Evolutionary conservation across 345 rosid species (phyloP), one percentile per base, ranked within the genome.

Genomic region (Dipteronia dyeriana): DNA sequence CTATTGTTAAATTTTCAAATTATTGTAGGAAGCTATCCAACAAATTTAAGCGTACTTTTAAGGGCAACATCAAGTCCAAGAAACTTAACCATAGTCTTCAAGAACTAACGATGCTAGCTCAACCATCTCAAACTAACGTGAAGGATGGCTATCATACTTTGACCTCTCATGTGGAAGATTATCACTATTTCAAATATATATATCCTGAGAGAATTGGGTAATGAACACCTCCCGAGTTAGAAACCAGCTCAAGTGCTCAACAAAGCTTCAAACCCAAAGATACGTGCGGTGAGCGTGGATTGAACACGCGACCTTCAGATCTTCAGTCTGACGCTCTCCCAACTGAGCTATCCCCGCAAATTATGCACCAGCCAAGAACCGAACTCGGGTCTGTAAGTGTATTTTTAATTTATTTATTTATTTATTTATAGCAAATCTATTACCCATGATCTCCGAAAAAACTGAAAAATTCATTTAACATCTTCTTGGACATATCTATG

Each of bases 291-390:
- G 95, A 89, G 89, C 95, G 87, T 91, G 88, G 94, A 91, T 86
- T 89, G 98, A 94, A 94, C 97, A 92, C 89, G 90, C 90, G 90
- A 89, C 98, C 97, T 90, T 90, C 97, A 94, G 94, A 94, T 92
- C 97, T 92, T 94, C 94, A 90, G 92, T 91, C 95, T 90, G 94
- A 94, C 87, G 91, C 97, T 92, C 97, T 89, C 95, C 94, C 95
- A 88, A 86, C 89, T 91, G 90, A 91, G 93, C 96, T 90, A 90
- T 87, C 90, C 89, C 93, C 89, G 87, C 92, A 26, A 74, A 75
- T 67, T 63, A 68, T 73, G 69, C 87, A 80, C 81, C 73, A 69
- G 17, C 76, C 29, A 2, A 74, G 74, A 84, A 60, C 66, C 69
- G 9, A 49, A 78, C 85, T 69, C 6, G 51, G 63, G 75, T 76